Evolutionary conservation across 805 yeast genomes (phyloP).

Genomic region (Cyberlindnera euphorbiae): DNA sequence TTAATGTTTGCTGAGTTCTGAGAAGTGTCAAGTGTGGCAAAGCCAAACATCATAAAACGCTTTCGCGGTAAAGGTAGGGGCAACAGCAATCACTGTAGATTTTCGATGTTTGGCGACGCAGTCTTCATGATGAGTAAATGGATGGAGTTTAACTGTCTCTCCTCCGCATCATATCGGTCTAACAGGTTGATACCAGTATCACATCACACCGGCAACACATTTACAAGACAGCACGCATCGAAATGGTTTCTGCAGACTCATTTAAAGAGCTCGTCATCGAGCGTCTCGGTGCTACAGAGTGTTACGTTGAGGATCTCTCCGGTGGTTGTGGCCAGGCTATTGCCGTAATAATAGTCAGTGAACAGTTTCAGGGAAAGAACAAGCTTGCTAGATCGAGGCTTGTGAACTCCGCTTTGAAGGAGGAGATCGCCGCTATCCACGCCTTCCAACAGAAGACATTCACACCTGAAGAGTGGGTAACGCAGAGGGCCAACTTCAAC

Average conservation of each 20-base stretch:
- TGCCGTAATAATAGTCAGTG: conserved; percentile 82
- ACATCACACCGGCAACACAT: too few species aligned
- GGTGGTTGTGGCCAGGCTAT: conserved; percentile 97
- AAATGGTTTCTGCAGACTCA: conserved; percentile 28
- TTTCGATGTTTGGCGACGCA: too few species aligned
- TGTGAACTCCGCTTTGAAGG: conserved; percentile 74
- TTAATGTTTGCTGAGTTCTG: too few species aligned
- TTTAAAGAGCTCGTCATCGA: conserved; percentile 47
- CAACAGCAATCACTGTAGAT: too few species aligned
- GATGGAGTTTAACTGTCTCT: too few species aligned
- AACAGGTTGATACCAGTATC: too few species aligned
- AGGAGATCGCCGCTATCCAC: conserved; percentile 84
- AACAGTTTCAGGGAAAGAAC: conserved; percentile 72
- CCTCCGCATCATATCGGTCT: too few species aligned
- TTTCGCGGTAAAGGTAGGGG: too few species aligned
- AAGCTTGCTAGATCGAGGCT: conserved; percentile 81
- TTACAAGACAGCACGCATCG: too few species aligned
- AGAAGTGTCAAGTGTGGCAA: too few species aligned
- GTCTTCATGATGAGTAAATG: too few species aligned
- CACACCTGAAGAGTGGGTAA: conserved; percentile 82
- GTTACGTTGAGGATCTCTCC: conserved; percentile 70
- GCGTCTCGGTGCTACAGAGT: conserved; percentile 56
- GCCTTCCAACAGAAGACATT: conserved; percentile 93
- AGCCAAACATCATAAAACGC: too few species aligned
- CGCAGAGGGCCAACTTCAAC: conserved; percentile 23